Conservation (phyloP, 2,329 filamentous ascomycete genomes). For the Talaromyces sp. region DNA sequence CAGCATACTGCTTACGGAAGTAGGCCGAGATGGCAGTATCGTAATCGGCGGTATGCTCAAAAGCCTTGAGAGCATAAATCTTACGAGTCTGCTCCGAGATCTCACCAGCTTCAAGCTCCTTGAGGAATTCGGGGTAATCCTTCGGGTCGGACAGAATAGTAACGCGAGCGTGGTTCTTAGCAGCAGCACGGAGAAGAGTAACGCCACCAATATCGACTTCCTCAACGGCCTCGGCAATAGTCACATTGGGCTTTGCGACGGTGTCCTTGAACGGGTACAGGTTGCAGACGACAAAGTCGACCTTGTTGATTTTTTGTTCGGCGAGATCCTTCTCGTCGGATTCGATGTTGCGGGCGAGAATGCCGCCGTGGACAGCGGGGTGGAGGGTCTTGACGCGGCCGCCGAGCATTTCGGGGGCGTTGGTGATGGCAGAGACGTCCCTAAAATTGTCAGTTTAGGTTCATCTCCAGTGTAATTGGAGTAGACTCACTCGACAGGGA, state of each 20-base stretch:
- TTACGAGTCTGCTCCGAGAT: conserved; percentile 83
- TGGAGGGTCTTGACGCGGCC: conserved; percentile 94
- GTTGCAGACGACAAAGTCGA: conserved; percentile 97
- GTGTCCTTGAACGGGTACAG: conserved; percentile 99
- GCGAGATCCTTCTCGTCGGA: conserved; percentile 96
- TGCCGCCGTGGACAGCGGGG: conserved; percentile 79
- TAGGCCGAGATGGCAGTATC: conserved; percentile 92
- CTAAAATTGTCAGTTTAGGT: conserved; percentile 44
- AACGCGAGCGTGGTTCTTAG: conserved; percentile 95
- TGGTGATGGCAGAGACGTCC: conserved; percentile 95
- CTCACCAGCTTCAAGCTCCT: conserved; percentile 81
- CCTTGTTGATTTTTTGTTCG: conserved; percentile 91
- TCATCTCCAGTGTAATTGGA: not conserved
- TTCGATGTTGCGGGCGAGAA: conserved; percentile 88
- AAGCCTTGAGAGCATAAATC: conserved; percentile 91
- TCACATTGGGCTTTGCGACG: conserved; percentile 94
- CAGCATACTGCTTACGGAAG: conserved; percentile 95
- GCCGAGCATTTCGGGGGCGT: conserved; percentile 93
- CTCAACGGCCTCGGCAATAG: conserved; percentile 92
- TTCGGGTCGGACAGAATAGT: conserved; percentile 92
- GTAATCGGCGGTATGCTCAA: conserved; percentile 97
- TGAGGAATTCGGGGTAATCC: conserved; percentile 92
- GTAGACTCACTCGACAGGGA: conserved; percentile 79
- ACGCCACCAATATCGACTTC: conserved; percentile 99
- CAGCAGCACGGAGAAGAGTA: conserved; percentile 90